Conservation (phyloP, 495 filamentous ascomycete genomes). For the Aspergillus leporis region DNA sequence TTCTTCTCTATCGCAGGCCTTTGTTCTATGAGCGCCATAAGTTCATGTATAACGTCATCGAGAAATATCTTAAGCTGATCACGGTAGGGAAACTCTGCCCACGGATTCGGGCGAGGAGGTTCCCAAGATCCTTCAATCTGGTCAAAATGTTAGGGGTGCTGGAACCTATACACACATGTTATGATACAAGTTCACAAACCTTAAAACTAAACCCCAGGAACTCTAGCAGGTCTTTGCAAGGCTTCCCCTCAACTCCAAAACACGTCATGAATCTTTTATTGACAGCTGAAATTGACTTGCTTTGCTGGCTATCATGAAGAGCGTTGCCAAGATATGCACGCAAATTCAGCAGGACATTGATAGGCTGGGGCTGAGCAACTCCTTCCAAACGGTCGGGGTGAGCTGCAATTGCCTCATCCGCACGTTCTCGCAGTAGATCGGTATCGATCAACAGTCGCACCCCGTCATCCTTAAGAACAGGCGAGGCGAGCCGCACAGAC, state of each 20-base stretch:
- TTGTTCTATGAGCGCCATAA: conserved; percentile 45
- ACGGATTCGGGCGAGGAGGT: conserved; percentile 43
- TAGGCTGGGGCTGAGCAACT: conserved; percentile 43
- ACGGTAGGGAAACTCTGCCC: conserved; percentile 40
- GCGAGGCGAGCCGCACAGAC: conserved; percentile 54
- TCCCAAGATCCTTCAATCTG: conserved; percentile 45
- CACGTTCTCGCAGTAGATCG: conserved; percentile 50
- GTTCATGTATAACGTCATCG: conserved; percentile 57
- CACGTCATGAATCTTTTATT: conserved; percentile 73
- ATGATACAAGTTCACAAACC: conserved; percentile 26
- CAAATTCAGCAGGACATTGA: conserved; percentile 56
- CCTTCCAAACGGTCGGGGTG: conserved; percentile 63
- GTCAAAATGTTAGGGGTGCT: conserved; percentile 15
- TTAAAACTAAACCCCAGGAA: conserved; percentile 60
- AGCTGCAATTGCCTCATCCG: conserved; percentile 50
- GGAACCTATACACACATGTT: not conserved
- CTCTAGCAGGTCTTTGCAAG: conserved; percentile 62
- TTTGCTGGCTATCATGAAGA: conserved; percentile 43
- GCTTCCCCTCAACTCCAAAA: conserved; percentile 57
- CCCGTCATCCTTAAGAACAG: conserved; percentile 50
- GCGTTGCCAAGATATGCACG: conserved; percentile 64
- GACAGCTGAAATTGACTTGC: conserved; percentile 58
- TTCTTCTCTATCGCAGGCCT: conserved; percentile 47
- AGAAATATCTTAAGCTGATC: conserved; percentile 49
- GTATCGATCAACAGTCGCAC: conserved; percentile 58